Evolutionary conservation across 371 early-diverging fungal species (phyloP), one percentile per base, ranked within the genome.

Genomic region (Syncephalastrum sp.): DNA sequence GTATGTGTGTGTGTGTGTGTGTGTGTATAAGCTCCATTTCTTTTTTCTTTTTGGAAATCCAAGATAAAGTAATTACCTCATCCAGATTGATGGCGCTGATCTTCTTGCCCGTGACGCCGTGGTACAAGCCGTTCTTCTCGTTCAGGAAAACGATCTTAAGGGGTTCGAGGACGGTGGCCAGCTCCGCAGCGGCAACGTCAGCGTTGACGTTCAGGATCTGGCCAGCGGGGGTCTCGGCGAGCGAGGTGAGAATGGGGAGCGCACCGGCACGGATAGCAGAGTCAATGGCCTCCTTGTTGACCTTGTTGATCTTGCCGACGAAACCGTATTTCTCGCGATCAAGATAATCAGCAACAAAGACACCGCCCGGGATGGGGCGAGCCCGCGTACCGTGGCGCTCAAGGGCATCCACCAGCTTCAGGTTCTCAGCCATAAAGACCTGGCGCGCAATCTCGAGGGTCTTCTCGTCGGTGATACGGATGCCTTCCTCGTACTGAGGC

Each of bases 121-220:
- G 89, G 65, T 92, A 88, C 45, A 98, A 72, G 3, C 96, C 96
- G 48, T 95, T 93, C 84, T 95, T 95, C 69, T 96, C 96, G 72
- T 94, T 98, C 69, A 98, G 66, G 60, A 92, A 97, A 1, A 98
- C 91, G 50, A 96, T 93, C 81, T 97, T 98, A 42, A 98, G 81
- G 10, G 97, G 98, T 82, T 98, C 94, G 27, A 98, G 70, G 1
- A 92, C 98, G 27, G 91, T 87, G 16, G 97, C 97, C 50, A 98
- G 80, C 72, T 97, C 97, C 48, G 94, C 94, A 16, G 97, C 97
- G 16, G 97, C 98, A 13, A 95, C 91, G 74, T 98, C 98, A 29
- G 98, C 98, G 72, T 98, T 98, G 52, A 97, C 96, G 50, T 98
- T 98, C 66, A 98, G 77, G 58, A 96, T 94, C 77, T 98, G 98